Conservation (phyloP, 306 rosid genomes). For the Chamaecrista fasciculata region DNA sequence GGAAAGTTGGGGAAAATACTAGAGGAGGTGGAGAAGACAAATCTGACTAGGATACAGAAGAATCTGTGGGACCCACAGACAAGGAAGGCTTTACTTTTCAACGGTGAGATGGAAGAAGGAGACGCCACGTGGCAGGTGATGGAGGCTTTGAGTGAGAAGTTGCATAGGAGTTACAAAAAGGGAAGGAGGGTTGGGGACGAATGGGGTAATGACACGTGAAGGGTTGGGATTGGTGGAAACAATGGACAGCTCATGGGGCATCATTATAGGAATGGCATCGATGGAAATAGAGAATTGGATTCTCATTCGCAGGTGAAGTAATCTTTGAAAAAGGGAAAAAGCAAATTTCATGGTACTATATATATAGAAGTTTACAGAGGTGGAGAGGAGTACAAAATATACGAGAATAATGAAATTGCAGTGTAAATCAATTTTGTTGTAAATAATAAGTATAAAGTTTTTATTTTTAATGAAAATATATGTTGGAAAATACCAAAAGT, state of each 20-base stretch:
- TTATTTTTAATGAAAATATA: no score
- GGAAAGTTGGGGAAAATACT: conserved; percentile 45
- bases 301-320: no score
- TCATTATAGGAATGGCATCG: no score
- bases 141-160: conserved; percentile 32
- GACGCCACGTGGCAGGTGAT: conserved; percentile 80
- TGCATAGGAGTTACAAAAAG: conserved; percentile 38
- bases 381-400: no score
- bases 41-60: conserved; percentile 45
- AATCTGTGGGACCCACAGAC: conserved; percentile 52
- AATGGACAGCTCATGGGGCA: no score
- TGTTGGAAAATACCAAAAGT: no score
- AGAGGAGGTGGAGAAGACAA: conserved; percentile 65
- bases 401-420: neutral
- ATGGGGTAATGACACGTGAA: conserved; percentile 7
- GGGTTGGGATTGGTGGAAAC: neutral
- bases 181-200: conserved; percentile 24
- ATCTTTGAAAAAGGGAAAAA: no score
- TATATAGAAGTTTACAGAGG: no score
- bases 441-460: neutral
- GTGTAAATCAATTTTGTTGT: conserved; percentile 11
- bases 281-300: no score
- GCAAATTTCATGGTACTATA: no score
- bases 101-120: conserved; percentile 38
- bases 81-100: conserved; percentile 50